Evolutionary conservation across 1,139 yeast genomes (phyloP).

Genomic region (Kazachstania sp.): DNA sequence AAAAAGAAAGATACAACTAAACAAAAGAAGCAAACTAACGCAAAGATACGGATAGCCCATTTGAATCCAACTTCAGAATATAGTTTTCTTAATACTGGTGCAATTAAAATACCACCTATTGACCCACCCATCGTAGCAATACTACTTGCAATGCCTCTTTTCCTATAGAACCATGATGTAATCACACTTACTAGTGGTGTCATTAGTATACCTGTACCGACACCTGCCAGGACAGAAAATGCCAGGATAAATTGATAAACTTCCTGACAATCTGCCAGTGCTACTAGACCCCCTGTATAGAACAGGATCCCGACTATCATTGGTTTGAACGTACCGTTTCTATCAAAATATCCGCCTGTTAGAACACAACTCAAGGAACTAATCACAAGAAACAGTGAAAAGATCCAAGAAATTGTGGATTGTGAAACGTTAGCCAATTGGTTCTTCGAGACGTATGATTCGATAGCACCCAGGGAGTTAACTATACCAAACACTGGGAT

Average conservation of each 20-base stretch:
- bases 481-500: constrained; percentile 57
- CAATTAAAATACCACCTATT: constrained; percentile 54
- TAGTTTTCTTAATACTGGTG: constrained; percentile 47
- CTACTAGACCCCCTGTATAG: constrained; percentile 42
- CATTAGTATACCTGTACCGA: constrained; percentile 50
- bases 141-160: constrained; percentile 49
- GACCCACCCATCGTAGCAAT: constrained; percentile 57
- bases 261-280: constrained; percentile 41
- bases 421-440: constrained; percentile 44
- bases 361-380: constrained; percentile 51
- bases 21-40: constrained; percentile 40
- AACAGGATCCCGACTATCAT: constrained; percentile 39
- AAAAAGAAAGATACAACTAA: constrained; percentile 36
- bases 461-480: constrained; percentile 63
- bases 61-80: constrained; percentile 46
- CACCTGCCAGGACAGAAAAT: constrained; percentile 44
- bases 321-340: constrained; percentile 40
- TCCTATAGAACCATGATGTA: constrained; percentile 50
- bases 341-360: constrained; percentile 48
- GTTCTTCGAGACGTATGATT: constrained; percentile 51
- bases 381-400: constrained; percentile 52
- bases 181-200: constrained; percentile 50
- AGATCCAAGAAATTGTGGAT: constrained; percentile 60
- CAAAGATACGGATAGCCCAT: constrained; percentile 56
- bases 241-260: constrained; percentile 50